Conservation (phyloP, 306 rosid species). For the Pyrus betulifolia region DNA sequence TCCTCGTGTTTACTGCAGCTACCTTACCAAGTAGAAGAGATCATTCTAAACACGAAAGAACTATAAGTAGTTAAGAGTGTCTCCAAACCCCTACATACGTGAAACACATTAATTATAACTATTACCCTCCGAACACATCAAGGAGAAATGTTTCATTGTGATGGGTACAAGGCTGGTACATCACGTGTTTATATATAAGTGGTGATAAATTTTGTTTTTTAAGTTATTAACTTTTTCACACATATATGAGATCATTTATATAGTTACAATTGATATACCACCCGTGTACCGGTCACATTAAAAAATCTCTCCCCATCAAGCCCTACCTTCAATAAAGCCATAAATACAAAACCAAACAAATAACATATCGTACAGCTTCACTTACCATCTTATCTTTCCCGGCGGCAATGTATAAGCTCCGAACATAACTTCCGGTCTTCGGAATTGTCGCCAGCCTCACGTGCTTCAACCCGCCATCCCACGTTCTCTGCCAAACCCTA, state of each 20-base stretch:
- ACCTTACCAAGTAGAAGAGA: background rate
- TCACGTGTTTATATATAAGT: too few relatives aligned
- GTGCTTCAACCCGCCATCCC: conserved; percentile 72
- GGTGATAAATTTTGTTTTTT: too few relatives aligned
- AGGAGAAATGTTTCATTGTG: too few relatives aligned
- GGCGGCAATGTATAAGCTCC: conserved; percentile 49
- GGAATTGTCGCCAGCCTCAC: conserved; percentile 66
- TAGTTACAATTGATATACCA: fast-evolving
- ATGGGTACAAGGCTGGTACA: too few relatives aligned
- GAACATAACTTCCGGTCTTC: conserved; percentile 51
- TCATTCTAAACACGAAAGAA: background rate
- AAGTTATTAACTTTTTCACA: too few relatives aligned
- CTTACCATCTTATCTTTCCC: conserved; percentile 78
- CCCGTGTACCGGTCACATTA: too few relatives aligned
- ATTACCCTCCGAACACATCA: background rate
- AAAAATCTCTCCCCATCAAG: background rate
- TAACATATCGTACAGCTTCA: background rate
- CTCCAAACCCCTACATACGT: background rate
- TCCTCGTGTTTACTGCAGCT: too few relatives aligned
- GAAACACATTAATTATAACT: too few relatives aligned
- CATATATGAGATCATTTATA: too few relatives aligned
- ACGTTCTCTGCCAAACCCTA: conserved; percentile 61
- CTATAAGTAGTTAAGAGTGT: background rate
- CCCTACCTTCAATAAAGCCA: background rate
- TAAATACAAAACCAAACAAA: conserved; percentile 2